Evolutionary conservation across 1,284 basidiomycete genomes (phyloP), one percentile per base, ranked within the genome.

Genomic region (Ustilago hordei): DNA sequence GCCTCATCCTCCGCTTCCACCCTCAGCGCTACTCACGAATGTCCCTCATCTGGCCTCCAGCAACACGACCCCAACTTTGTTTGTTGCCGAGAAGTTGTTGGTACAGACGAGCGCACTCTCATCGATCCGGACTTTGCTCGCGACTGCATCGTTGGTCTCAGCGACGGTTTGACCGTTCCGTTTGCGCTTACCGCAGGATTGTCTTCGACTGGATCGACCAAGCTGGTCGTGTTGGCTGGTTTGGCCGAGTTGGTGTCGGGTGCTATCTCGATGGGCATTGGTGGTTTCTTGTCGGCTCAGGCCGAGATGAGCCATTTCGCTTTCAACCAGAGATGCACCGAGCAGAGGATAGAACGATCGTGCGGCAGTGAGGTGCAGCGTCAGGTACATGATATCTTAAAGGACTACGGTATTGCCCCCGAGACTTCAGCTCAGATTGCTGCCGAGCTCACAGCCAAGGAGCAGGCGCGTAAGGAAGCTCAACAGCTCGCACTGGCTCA

Each of bases 291-390:
- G 63, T 95, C 95, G 2, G 95, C 95, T 0, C 94, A 98, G 87
- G 93, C 96, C 43, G 96, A 99, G 87, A 91, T 95, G 58, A 95
- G 98, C 86, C 93, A 96, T 63, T 83, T 78, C 41, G 74, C 75
- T 2, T 80, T 65, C 65, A 69, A 77, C 36, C 58, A 67, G 19
- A 72, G 60, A 13, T 52, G 52, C 2, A 84, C 80, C 0, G 89
- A 91, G 62, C 90, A 91, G n/a, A 91, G 95, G 47, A 95, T 98
- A 15, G 86, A 90, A 6, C 91, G 94, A 17, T 94, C 92, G 59
- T 98, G 96, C 86, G 90, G 91, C 23, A 94, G 94, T 64, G 95
- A 98, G 88, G 93, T 98, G 90, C 94, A 98, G 87, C 91, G 95
- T 57, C 96, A 98, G 86, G 95, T 98, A 0, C 89, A 92, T 73